Base-by-base conservation (phyloP, 1,139 yeast genomes). In the Candida neerlandica region DNA sequence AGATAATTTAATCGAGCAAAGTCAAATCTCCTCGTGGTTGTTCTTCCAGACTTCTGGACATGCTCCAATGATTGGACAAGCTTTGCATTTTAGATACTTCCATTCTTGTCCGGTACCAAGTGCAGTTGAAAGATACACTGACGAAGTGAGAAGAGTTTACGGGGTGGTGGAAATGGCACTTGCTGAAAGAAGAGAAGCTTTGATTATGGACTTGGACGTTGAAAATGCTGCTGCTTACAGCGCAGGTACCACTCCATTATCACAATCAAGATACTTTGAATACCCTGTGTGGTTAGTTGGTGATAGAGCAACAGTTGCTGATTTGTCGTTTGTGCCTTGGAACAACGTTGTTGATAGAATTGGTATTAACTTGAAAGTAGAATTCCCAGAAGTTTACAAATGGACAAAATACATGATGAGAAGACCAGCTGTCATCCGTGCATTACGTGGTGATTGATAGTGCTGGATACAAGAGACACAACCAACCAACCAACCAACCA, bases 11-110 rank as follows among this genome's bases (percentile, higher is more conserved):
- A 77, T 83, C 4, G 97, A 89, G 58, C 97, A 91, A 70, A 80
- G 91, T n/a, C 92, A 86, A 62, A 89, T 92, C 52, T 80, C 84
- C 52, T 84, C 92, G 16, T 92, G 97, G 97, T 77, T 92, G 44
- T 92, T 90, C 64, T 91, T 91, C 75, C 97, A 92, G 70, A 90
- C 97, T 3, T 86, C 96, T 12, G 97, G 97, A 12, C 97, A 91
- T 65, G 96, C 97, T 0, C 97, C 97, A 26, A 92, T 92, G 96
- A 89, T 92, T 61, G 98, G 98, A 21, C 98, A 92, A 67, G 97
- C 97, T 2, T 78, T 91, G 59, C 97, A 92, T 74, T 92, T 92
- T 73, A 78, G 94, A 60, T 89, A 89, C 67, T 91, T 91, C 77
- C 97, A 92, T 67, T 81, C 94, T 6, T 87, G 88, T 52, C 87